Percentiles rank a stretch among this genome's conserved stretches.
phyloP scores from a whole-genome alignment of 2,329 filamentous ascomycete species.

The Cercospora brassicicola region DNA sequence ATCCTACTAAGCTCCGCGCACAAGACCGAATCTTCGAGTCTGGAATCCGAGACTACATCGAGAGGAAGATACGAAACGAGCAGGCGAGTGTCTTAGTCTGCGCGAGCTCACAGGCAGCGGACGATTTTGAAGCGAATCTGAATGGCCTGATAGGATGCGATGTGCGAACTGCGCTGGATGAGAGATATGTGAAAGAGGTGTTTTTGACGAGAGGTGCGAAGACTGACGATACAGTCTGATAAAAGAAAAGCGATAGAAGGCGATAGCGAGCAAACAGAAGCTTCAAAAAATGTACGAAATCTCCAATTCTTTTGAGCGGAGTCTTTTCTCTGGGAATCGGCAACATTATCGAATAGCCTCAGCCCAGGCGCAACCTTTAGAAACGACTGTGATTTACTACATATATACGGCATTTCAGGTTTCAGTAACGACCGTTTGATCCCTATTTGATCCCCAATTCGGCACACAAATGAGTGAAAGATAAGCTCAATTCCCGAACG shows the following conservation, averaged over 20 bases:
- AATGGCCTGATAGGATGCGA: not conserved
- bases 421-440: too few relatives aligned
- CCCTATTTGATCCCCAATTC: too few relatives aligned
- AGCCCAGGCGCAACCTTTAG: too few relatives aligned
- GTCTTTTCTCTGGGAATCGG: too few relatives aligned
- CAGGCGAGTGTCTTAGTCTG: not conserved
- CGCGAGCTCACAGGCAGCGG: not conserved
- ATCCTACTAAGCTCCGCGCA: not conserved
- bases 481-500: too few relatives aligned
- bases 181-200: constrained; percentile 2
- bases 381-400: too few relatives aligned
- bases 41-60: not conserved
- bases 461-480: too few relatives aligned
- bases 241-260: not conserved
- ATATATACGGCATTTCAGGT: too few relatives aligned
- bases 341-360: too few relatives aligned
- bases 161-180: not conserved
- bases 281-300: too few relatives aligned
- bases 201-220: not conserved
- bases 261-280: not conserved
- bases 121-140: not conserved
- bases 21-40: not conserved
- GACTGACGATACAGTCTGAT: not conserved
- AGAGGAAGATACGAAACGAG: not conserved
- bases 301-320: too few relatives aligned